Base-by-base conservation (phyloP, 192 early-diverging fungal genomes). In the Thamnidium elegans region DNA sequence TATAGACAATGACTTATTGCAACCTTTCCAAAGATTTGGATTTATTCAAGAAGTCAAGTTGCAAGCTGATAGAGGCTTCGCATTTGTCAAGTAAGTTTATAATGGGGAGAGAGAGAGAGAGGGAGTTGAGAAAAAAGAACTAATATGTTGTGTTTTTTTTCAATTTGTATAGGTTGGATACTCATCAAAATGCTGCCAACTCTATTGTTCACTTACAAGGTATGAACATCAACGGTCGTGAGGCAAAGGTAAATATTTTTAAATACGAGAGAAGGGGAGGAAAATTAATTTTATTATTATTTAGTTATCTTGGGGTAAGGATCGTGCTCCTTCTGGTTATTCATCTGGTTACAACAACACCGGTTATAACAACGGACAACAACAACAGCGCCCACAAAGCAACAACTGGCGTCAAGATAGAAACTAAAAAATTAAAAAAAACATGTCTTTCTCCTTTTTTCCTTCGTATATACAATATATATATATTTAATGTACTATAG, bases 61-160 rank as follows among this genome's bases (percentile, higher is more conserved):
- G 72, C 92, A 94, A 72, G 78, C 84, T 11, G 94, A 94, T 47
- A 88, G 90, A 62, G 94, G 94, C 10, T 96, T 87, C 72, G 92
- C 89, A 5, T 96, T 96, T 74, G 82, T 94, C 69, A 92, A 90
- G 85, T 87, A 67, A 55, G 78, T 47, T 11, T 17, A 39, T 53
- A n/a, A 4, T 17, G 30, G 36, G 4, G 9, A 39, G 36, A 1
- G 9, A 9, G 36, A 39, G 9, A 6, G 5, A 39, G 9, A 39
- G 9, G 0, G 9, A 39, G 4, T 9, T 9, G 7, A 36, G 39
- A 48, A 30, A 26, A 32, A 26, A 23, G 8, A 17, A n/a, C 19
- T 50, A 26, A 26, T 34, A n/a, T n/a, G n/a, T n/a, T n/a, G n/a
- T n/a, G n/a, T n/a, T n/a, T n/a, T n/a, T n/a, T n/a, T n/a, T 50